A percentile compares a stretch with the other conserved stretches of the same genome.
phyloP scores from a whole-genome alignment of 371 early-diverging fungal species.

The Syncephalastrum monosporum region DNA sequence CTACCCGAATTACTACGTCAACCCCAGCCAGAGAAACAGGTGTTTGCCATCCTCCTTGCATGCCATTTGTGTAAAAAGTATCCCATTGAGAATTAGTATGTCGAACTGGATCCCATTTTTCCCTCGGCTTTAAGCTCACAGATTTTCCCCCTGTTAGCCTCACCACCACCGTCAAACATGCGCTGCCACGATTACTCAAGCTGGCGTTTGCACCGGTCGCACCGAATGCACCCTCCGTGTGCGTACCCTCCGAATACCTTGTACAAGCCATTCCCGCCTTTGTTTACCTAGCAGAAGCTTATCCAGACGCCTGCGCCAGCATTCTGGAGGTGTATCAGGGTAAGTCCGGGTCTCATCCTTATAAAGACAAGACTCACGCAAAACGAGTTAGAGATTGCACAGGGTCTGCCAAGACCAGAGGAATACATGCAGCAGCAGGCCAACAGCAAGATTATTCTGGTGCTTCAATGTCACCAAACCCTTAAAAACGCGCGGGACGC shows the following conservation, averaged over 20 bases:
- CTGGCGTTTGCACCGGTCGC: conserved; percentile 25
- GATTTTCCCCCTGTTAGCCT: conserved; percentile 16
- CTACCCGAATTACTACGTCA: conserved; percentile 51
- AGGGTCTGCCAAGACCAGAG: conserved; percentile 37
- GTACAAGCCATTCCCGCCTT: conserved; percentile 44
- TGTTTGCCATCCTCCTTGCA: conserved; percentile 50
- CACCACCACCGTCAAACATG: conserved; percentile 31
- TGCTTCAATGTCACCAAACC: conserved; percentile 40
- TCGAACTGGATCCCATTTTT: not conserved
- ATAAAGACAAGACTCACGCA: not conserved
- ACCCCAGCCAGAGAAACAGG: conserved; percentile 45
- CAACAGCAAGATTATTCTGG: conserved; percentile 36
- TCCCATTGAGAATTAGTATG: conserved; percentile 49
- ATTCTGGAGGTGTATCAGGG: conserved; percentile 38
- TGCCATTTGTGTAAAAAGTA: conserved; percentile 51
- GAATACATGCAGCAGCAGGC: conserved; percentile 46
- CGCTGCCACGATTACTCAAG: conserved; percentile 35
- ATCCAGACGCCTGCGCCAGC: conserved; percentile 38
- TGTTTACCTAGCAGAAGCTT: conserved; percentile 43
- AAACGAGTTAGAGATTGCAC: conserved; percentile 28
- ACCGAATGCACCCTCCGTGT: conserved; percentile 20
- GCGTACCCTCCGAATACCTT: conserved; percentile 39
- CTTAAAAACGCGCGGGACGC: conserved; percentile 29
- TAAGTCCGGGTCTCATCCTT: conserved; percentile 14
- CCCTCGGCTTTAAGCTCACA: not conserved